Percentiles rank a stretch among this genome's conserved stretches.
Conservation (phyloP, 768 basidiomycete genomes). For the Termitomyces sp. region DNA sequence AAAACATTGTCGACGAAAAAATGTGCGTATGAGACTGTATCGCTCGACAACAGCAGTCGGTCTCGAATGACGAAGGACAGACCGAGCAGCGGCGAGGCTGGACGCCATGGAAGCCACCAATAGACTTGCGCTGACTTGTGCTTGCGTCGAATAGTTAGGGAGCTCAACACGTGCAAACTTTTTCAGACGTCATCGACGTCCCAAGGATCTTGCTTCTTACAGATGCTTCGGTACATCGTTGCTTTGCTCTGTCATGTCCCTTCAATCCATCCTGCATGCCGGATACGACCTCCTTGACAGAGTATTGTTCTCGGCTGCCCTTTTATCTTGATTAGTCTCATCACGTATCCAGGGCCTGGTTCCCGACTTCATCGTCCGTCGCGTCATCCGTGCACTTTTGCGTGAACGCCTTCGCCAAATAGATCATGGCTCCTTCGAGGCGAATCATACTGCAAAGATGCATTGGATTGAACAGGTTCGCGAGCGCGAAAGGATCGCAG, state of each 20-base stretch:
- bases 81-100: slow-evolving; percentile 6
- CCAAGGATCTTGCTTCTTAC: too few relatives aligned
- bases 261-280: neutral
- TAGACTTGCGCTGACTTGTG: neutral
- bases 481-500: slow-evolving; percentile 46
- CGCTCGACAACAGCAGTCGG: slow-evolving; percentile 38
- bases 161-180: slow-evolving; percentile 1
- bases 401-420: slow-evolving; percentile 55
- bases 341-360: slow-evolving; percentile 41
- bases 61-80: slow-evolving; percentile 3
- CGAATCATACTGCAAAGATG: slow-evolving; percentile 63
- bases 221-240: neutral
- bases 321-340: neutral
- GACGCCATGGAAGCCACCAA: slow-evolving; percentile 5
- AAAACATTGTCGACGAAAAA: slow-evolving; percentile 38
- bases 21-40: slow-evolving; percentile 51
- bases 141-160: too few relatives aligned
- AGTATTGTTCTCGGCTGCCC: neutral
- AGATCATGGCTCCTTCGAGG: slow-evolving; percentile 50
- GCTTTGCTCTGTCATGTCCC: neutral
- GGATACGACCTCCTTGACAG: slow-evolving; percentile 2
- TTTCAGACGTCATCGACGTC: neutral
- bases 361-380: slow-evolving; percentile 47
- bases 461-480: slow-evolving; percentile 55
- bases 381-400: slow-evolving; percentile 34